Conservation (phyloP, 2,329 filamentous ascomycete genomes). For the Colletotrichum echinochloae region DNA sequence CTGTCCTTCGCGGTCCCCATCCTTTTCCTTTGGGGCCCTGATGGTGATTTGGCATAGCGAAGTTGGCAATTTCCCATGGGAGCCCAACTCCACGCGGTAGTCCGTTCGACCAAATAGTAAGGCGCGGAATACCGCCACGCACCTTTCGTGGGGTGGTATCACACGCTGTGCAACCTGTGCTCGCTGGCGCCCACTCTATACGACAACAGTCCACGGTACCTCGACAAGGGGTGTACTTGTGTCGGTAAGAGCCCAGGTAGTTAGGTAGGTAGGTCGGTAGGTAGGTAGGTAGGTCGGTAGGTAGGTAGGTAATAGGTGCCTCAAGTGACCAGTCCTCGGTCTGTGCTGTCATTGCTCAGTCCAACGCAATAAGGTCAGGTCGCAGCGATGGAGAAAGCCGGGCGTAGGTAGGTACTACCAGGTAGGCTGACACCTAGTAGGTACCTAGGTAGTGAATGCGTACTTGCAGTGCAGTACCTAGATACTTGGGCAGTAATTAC, state of each 20-base stretch:
- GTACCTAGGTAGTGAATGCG: too few species aligned
- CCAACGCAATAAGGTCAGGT: neutral
- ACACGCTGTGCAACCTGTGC: too few species aligned
- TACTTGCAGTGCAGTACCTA: neutral
- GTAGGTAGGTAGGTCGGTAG: too few species aligned
- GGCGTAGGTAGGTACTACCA: too few species aligned
- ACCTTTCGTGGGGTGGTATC: too few species aligned
- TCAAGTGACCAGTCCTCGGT: neutral
- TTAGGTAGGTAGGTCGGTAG: too few species aligned
- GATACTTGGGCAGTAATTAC: too few species aligned
- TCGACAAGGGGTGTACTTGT: neutral
- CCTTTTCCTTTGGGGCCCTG: neutral
- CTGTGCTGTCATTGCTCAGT: slow-evolving; percentile 5
- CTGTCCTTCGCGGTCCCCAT: too few species aligned
- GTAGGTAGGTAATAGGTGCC: too few species aligned
- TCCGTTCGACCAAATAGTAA: neutral
- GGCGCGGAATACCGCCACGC: neutral
- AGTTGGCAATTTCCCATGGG: slow-evolving; percentile 3
- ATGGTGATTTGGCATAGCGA: slow-evolving; percentile 68
- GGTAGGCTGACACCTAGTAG: too few species aligned
- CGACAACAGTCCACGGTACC: neutral
- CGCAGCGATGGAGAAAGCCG: neutral
- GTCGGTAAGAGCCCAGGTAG: neutral
- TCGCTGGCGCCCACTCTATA: neutral
- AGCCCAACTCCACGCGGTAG: neutral